Evolutionary conservation across 2,329 filamentous ascomycete species (phyloP), one percentile per base, ranked within the genome.

Genomic region (Coniella vitis): DNA sequence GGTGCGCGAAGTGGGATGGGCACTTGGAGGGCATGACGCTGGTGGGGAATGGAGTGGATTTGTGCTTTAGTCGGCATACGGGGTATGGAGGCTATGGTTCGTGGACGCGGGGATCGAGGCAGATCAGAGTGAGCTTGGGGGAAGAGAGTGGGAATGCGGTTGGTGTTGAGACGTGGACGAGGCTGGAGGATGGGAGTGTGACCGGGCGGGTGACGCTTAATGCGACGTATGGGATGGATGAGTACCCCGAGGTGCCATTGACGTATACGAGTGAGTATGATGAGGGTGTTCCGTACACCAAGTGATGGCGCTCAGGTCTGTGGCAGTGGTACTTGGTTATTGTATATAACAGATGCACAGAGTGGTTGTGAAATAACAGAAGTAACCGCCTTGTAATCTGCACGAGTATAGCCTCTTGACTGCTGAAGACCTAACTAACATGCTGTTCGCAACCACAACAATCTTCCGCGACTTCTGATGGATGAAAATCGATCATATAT

Each of bases 1-100:
- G 78, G 78, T 82, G 76, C 56, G 72, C 67, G 48, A 70, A 67
- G 50, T 77, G 72, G 73, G 62, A 73, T 13, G 46, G 29, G 2
- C 31, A 55, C 10, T 58, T 65, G 1, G 55, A 55, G 8, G 58
- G 53, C 4, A 60, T 63, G 56, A 56, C 56, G 2, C 61, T 65
- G 1, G 56, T 61, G 3, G 63, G 58, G 62, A 73, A 66, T 63
- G 70, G 65, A 12, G 32, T 66, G 7, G 60, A 56, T 32, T 47
- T 63, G 5, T 65, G 63, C 48, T 79, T 79, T 55, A 79, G 81
- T 7, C 78, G 84, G 53, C 82, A 83, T 54, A 75, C 79, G 0
- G 84, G 84, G 0, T 87, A 87, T 49, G 84, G 83, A 0, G 84
- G 84, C 0, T 87, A 87, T 56, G 80, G 82, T 0, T 69, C 70